Base-by-base conservation (phyloP, 1,139 yeast genomes). In the Scheffersomyces illinoinensis region DNA sequence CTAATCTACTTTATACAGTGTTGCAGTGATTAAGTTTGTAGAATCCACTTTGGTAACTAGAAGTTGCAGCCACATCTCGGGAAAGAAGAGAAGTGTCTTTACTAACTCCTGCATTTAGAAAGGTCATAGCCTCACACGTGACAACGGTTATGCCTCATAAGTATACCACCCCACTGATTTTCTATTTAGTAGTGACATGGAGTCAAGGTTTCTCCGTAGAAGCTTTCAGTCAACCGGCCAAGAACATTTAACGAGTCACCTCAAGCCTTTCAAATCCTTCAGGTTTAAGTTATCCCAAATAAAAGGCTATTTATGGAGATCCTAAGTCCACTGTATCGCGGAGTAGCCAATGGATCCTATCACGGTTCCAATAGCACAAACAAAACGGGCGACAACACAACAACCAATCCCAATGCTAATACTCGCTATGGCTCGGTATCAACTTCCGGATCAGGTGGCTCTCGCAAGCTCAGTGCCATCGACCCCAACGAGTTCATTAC, bases 401-500 rank as follows among this genome's bases (percentile, higher is more conserved):
- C n/a, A 1, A 20, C 51, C 24, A 49, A 49, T 49, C 51, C 51
- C 6, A 49, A 20, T 33, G 2, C 14, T 12, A 21, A 21, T 48
- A 14, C 51, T 48, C 51, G 51, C 26, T 48, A 48, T 24, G 51
- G 51, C n/a, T 48, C 52, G 53, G 55, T 23, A 50, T 33, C 43
- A 4, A 33, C 17, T 12, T 20, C 51, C 17, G 24, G 26, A 5
- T 14, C n/a, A 14, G 51, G 51, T 17, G 21, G 26, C 8, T 12
- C 26, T 3, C 21, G 24, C n/a, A 48, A 48, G 51, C 21, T 48
- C 26, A n/a, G 49, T 26, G 2, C 26, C n/a, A 20, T 48, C 21
- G 51, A 48, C 52, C 51, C 54, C 55, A 65, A 66, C 53, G 78
- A 75, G 57, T 71, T 79, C 52, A 76, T 80, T 57, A 79, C 84